Base-by-base conservation (phyloP, 805 yeast species). In the Pichia phayaonensis region DNA sequence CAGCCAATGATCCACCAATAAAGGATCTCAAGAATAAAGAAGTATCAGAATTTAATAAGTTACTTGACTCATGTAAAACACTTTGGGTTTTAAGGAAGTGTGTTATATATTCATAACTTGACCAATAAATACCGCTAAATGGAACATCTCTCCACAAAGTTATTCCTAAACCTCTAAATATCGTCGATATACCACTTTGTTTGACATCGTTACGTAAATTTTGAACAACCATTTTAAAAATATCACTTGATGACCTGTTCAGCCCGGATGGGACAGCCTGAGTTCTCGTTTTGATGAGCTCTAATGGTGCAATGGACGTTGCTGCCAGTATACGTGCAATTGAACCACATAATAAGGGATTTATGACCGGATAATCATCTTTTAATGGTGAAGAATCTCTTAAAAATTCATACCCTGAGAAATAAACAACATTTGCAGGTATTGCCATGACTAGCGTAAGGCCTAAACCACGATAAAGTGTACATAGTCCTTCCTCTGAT, bases 91-190 rank as follows among this genome's bases (percentile, higher is more conserved):
- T 61, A 59, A 73, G 41, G 42, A 48, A 54, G 22, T 54, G 57
- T 4, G 68, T 56, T 39, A 72, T 63, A 53, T 64, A 73, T 61
- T 90, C 98, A 59, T 90, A 89, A 6, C 84, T 76, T 12, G 88
- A 79, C 99, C 99, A 94, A 67, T 94, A 94, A 1, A 92, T 82
- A 0, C 95, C 97, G 54, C 95, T 84, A 64, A 94, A 94, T 1
- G 99, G 99, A 0, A 92, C 98, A 65, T 94, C 99, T 67, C 99
- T 76, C 96, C 96, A 92, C 16, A 94, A 73, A 0, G 99, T 94
- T 40, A 94, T 75, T 40, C 85, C 81, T 22, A 94, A 70, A 0
- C 99, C 99, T 49, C 84, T 83, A 74, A 90, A 94, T 20, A 94
- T 65, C 0, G 89, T 76, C 2, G 69, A 65, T 2, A 77, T 53